Evolutionary conservation across 768 basidiomycete genomes (phyloP), one percentile per base, ranked within the genome.

Genomic region (Cystobasidiopsis lactophilus): DNA sequence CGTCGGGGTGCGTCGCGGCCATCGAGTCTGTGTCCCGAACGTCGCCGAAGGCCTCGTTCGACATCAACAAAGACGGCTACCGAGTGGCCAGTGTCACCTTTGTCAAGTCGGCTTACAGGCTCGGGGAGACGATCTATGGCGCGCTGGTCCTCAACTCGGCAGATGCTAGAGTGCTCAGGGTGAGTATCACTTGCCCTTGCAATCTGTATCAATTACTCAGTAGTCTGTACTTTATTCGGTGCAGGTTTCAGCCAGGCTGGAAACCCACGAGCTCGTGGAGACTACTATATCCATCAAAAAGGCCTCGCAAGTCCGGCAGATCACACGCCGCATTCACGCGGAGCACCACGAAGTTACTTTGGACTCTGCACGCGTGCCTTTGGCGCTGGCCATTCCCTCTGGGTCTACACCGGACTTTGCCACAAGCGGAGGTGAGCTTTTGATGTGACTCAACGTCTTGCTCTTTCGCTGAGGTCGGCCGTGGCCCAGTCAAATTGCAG

Each of bases 21-120:
- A 85, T 91, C 13, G 86, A 95, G 70, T 77, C 89, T 48, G 68
- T 93, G 54, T 89, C 86, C 18, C 69, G 89, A 51, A 84, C 84
- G 65, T 77, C 84, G 2, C 83, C 79, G 67, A 93, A 91, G 71
- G 86, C 80, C 37, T 88, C 86, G 0, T 95, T 85, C 66, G 89
- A 95, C 68, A 86, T 95, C 52, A 82, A 79, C 63, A 93, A 95
- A 70, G 85, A 91, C 33, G 85, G 82, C 0, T 75, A 82, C 35
- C 77, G 77, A 39, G 85, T 96, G 53, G 89, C 91, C 5, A 78
- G 83, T 35, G 66, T 98, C 14, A 93, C 88, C 0, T 83, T 98
- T 58, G 77, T 82, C 24, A 95, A 95, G 67, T 78, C 80, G 38
- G 82, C 84, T 0, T 95, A 84, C 66, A 69, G 91, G 19, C 75